Base-by-base conservation (phyloP, 2,329 filamentous ascomycete genomes). In the Septoria petroselini region DNA sequence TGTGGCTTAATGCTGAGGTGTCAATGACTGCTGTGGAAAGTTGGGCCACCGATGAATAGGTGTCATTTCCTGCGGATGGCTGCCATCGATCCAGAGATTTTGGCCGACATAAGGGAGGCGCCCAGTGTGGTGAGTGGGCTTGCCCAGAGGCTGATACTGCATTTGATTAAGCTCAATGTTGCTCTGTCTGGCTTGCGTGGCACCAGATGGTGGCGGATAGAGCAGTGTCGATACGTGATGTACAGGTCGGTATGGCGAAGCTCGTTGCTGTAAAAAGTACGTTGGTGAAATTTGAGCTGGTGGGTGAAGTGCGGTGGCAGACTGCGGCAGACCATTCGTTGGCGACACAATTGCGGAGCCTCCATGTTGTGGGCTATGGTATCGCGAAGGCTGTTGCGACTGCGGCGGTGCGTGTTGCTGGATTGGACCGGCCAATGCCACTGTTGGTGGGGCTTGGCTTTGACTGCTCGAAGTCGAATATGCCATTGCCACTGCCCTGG, bases 181-280 rank as follows among this genome's bases (percentile, higher is more conserved):
- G 38, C 68, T 66, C 8, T 70, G 67, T 7, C 71, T 69, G 40
- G 73, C 71, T 41, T 91, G 85, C 55, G 94, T 79, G 6, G 88
- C 88, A 7, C 83, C 78, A 18, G 88, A 86, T 0, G 90, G 87
- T 5, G 90, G 88, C 25, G 91, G 91, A 51, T 93, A 89, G 23
- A 96, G 76, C n/a, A 97, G 79, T 0, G 89, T 95, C 60, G 93
- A 90, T 52, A 96, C 88, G 53, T 88, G 81, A 45, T 91, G 86
- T 31, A 96, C 85, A 1, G 91, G 91, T 57, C 89, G 87, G 70
- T 97, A 97, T 2, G 93, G 93, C 48, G 91, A 97, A 56, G 87
- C 84, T 49, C 93, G 82, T 66, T 95, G 88, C 63, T 88, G 86
- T 30, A 96, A 76, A 70, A 94, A 94, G 63, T 88, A 82, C 8